Conservation (phyloP, 176 grass and related monocot genomes). For the Aegilops tauschii region DNA sequence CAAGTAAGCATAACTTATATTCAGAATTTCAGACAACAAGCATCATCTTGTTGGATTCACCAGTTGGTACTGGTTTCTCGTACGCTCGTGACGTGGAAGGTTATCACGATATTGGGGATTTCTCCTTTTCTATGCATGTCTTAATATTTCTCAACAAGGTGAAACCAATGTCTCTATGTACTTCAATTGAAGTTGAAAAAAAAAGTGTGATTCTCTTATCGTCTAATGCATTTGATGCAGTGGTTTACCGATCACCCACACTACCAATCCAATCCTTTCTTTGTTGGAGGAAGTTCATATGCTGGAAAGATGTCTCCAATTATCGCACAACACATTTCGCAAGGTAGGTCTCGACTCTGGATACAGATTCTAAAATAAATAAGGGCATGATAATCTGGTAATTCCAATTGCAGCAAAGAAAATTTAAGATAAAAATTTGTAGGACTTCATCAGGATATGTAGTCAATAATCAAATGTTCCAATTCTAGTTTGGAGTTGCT, state of each 20-base stretch:
- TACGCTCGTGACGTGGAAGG: slow-evolving; percentile 34
- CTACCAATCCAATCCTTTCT: slow-evolving; percentile 48
- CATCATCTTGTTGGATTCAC: slow-evolving; percentile 58
- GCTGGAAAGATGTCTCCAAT: slow-evolving; percentile 46
- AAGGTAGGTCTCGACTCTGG: slow-evolving; percentile 32
- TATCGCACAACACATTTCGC: slow-evolving; percentile 36
- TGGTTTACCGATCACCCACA: slow-evolving; percentile 55
- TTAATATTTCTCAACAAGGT: slow-evolving; percentile 52
- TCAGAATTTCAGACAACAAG: slow-evolving; percentile 17
- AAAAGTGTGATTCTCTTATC: neutral
- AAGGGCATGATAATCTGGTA: neutral
- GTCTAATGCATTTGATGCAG: neutral
- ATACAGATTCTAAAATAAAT: neutral
- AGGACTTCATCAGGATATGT: neutral
- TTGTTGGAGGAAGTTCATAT: slow-evolving; percentile 59
- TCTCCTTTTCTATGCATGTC: slow-evolving; percentile 34
- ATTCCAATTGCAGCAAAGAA: neutral
- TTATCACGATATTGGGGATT: slow-evolving; percentile 41
- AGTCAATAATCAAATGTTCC: neutral
- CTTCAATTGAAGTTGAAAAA: neutral
- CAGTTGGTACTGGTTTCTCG: slow-evolving; percentile 63
- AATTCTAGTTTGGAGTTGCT: neutral
- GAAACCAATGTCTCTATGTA: neutral
- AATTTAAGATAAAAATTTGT: neutral
- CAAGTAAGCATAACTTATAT: neutral